Evolutionary conservation across 2,329 filamentous ascomycete genomes (phyloP), one percentile per base, ranked within the genome.

Genomic region (Diaporthe eres): DNA sequence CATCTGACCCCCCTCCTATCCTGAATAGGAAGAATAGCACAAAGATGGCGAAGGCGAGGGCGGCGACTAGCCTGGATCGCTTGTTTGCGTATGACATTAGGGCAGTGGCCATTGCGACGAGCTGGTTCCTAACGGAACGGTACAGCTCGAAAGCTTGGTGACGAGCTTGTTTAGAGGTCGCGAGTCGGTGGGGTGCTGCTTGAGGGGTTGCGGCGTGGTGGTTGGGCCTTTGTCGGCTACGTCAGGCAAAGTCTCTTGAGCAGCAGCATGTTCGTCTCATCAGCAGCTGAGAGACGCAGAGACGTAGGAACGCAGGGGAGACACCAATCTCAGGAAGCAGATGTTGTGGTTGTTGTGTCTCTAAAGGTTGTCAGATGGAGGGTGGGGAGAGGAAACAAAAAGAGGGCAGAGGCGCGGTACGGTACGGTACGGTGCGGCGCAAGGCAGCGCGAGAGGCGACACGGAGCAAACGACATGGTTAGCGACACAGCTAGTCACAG

Each of bases 61-160:
- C 61, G 25, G 70, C 72, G 61, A 75, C 49, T 15, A 75, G 7
- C 47, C 70, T 67, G 13, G 75, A 75, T 25, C 75, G 73, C 60
- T 75, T 77, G 31, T 65, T 55, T 22, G 61, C 51, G 31, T 75
- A 65, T 51, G 75, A 68, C 55, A 75, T 67, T 19, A 77, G 70
- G n/a, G 75, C 37, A 12, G 68, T 72, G 34, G 71, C 65, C 75
- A 74, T 76, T 60, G 75, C 72, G 75, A 65, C 47, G 19, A 49
- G 19, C 71, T 12, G 12, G 71, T 34, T 47, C 53, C 31, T 19
- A 60, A 28, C 44, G 71, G 31, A 31, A 39, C 57, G 58, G 58
- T 28, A 15, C 10, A 55, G 51, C n/a, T 44, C 9, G 28, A 34
- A 47, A 65, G 58, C 71, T 73, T 63, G 58, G 55, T 65, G 34